These are phyloP conservation scores for Capronia epimyces DNA, from an alignment of 2,329 filamentous ascomycete genomes.

Conservation along the genomic window DNA sequence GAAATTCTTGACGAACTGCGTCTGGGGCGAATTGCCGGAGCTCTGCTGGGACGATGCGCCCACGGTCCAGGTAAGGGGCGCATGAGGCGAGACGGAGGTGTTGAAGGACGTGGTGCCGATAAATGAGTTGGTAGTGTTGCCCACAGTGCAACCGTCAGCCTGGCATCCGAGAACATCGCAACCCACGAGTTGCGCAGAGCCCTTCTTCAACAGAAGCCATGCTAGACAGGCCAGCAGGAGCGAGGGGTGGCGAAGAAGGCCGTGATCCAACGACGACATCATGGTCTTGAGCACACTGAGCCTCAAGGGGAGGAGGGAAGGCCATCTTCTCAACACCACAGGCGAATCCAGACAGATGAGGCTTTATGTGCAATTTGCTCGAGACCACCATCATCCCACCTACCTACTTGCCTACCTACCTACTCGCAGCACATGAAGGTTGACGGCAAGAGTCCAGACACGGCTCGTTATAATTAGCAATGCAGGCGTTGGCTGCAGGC, in stretches of 20 bases:
- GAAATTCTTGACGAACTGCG: constrained; percentile 14
- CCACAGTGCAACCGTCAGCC: constrained; percentile 13
- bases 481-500: constrained; percentile 6
- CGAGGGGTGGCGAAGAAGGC: neutral
- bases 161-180: constrained; percentile 16
- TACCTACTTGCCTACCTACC: neutral
- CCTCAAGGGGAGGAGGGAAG: neutral
- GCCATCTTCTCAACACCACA: neutral
- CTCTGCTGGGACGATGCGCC: neutral
- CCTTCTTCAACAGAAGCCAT: neutral
- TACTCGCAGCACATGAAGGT: neutral
- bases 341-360: neutral
- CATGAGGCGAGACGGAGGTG: constrained; percentile 9
- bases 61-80: constrained; percentile 19
- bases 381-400: neutral
- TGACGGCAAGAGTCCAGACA: neutral
- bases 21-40: constrained; percentile 5
- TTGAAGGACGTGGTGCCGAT: constrained; percentile 18
- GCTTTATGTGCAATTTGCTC: neutral
- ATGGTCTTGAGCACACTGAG: neutral
- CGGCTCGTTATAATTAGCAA: constrained; percentile 12
- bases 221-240: constrained; percentile 6
- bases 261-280: neutral
- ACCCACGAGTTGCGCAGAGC: constrained; percentile 10
- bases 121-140: constrained; percentile 15